These are phyloP conservation scores for Chenopodium suecicum DNA, from an alignment of 148 eudicot species.

Conservation along the genomic window DNA sequence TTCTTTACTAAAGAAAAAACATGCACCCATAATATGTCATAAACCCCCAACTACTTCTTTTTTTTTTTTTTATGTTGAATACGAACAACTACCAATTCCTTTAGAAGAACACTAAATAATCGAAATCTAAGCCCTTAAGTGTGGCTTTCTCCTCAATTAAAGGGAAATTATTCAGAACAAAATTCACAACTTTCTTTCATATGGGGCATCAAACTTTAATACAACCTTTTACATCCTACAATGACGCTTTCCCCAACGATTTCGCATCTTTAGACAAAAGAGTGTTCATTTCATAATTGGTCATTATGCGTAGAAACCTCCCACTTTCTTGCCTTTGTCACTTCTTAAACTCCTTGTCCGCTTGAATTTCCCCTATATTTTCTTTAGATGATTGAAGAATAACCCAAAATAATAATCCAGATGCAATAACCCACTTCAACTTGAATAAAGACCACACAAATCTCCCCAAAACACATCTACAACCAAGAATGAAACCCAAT, in stretches of 20 bases:
- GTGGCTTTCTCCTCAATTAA: neutral
- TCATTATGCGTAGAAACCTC: neutral
- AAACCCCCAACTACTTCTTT: neutral
- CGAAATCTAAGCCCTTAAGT: neutral
- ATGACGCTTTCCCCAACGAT: too few relatives aligned
- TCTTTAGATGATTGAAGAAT: neutral
- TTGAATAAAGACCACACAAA: neutral
- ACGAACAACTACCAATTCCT: neutral
- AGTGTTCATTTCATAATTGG: neutral
- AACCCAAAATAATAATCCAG: neutral
- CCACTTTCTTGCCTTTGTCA: neutral
- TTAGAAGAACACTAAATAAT: too few relatives aligned
- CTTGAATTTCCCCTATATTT: too few relatives aligned
- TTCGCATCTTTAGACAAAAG: neutral
- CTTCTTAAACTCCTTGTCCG: too few relatives aligned
- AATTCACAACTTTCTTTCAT: neutral
- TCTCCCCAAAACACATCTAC: neutral
- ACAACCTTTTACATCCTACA: neutral
- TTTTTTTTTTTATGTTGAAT: too few relatives aligned
- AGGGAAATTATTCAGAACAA: neutral
- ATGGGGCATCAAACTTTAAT: neutral
- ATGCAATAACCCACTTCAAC: neutral
- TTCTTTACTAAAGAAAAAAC: neutral
- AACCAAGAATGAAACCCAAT: neutral
- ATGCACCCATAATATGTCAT: neutral